Evolutionary conservation across 2,329 filamentous ascomycete genomes (phyloP).

Genomic region (Aschersonia sp.): DNA sequence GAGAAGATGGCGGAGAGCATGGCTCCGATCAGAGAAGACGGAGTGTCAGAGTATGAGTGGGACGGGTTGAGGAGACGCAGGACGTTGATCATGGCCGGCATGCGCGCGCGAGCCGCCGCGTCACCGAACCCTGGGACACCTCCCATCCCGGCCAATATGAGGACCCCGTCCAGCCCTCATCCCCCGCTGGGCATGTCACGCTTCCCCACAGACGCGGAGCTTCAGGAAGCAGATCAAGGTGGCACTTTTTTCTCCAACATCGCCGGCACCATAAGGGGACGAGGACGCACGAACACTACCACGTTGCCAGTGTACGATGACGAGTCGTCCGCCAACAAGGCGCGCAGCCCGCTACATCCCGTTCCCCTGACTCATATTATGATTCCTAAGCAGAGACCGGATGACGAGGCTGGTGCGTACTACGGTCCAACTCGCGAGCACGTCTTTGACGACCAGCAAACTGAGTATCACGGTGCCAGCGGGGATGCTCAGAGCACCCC

Average conservation of each 20-base stretch:
- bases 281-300: constrained; percentile 18
- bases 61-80: constrained; percentile 72
- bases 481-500: constrained; percentile 26
- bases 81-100: constrained; percentile 28
- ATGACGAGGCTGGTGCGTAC: constrained; percentile 26
- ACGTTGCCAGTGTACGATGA: constrained; percentile 14
- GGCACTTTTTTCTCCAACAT: constrained; percentile 39
- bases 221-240: constrained; percentile 33
- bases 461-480: constrained; percentile 32
- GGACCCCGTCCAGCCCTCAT: constrained; percentile 13
- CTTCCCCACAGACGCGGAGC: constrained; percentile 53
- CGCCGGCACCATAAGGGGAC: constrained; percentile 33
- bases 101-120: constrained; percentile 12
- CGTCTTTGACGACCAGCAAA: constrained; percentile 28
- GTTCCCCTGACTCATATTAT: constrained; percentile 49
- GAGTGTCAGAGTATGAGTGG: constrained; percentile 62
- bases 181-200: constrained; percentile 64
- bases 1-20: constrained; percentile 61
- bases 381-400: constrained; percentile 30
- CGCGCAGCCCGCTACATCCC: constrained; percentile 43
- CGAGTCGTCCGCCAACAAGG: constrained; percentile 23
- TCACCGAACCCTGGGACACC: constrained; percentile 12
- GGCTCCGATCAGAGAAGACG: constrained; percentile 64
- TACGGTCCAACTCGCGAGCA: constrained; percentile 25
- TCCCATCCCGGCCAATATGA: constrained; percentile 7